Evolutionary conservation across 2,329 filamentous ascomycete species (phyloP), one percentile per base, ranked within the genome.

Genomic region (Clarireedia monteithiana): DNA sequence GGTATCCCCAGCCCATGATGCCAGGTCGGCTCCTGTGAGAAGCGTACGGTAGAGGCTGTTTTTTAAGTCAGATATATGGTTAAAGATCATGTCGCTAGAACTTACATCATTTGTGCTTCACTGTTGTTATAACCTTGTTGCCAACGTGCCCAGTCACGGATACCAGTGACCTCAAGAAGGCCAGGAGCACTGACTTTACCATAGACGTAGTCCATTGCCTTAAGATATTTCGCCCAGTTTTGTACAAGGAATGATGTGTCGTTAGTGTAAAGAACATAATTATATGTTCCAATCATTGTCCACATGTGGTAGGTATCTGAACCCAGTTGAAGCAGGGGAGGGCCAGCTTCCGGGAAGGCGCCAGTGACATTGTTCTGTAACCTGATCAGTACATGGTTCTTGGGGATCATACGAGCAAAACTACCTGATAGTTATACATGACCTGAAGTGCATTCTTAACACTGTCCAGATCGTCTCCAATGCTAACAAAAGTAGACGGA

Each of bases 231-330:
- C 0, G 69, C 63, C 80, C 80, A 83, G 27, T 76, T 75, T 5
- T 64, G 53, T 5, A 62, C 58, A 6, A 83, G 65, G 55, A 79
- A 83, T 0, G 66, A 67, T 2, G 75, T 69, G 55, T 84, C 78
- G 36, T 78, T 77, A 1, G 77, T 78, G 60, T 76, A 83, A 2
- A 83, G 70, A 42, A 81, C 72, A 60, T 83, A 84, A 56, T 82
- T 80, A 64, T 80, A 80, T 6, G 77, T 78, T 9, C 80, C 79
- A 46, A 84, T 78, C 70, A 84, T 75, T 1, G 76, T 77, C 72
- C 77, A 80, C 64, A 82, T 73, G 48, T 84, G 80, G 61, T 84
- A 84, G 0, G 81, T 83, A 57, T 77, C 78, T 23, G 66, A 61
- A 2, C 67, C 60, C 6, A 59, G 24, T 38, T 64, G 60, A 5